phyloP scores from a whole-genome alignment of 306 rosid genomes.

The Benincasa hispida region DNA sequence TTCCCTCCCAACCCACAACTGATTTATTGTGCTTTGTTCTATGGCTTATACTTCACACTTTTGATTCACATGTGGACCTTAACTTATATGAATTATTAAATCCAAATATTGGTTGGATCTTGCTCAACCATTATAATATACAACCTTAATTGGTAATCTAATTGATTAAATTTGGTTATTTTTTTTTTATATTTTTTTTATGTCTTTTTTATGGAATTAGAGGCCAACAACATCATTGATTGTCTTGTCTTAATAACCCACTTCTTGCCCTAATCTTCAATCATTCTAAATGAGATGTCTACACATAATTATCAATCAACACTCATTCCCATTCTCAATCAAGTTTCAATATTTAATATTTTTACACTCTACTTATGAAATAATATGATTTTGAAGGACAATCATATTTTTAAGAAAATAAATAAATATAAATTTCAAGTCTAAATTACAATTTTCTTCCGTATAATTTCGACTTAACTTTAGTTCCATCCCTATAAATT shows the following conservation, averaged over 20 bases:
- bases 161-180: background rate
- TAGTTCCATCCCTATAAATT: background rate
- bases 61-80: slow-evolving; percentile 7
- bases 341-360: background rate
- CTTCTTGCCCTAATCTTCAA: background rate
- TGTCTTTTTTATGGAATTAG: background rate
- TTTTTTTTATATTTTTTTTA: background rate
- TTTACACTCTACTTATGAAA: background rate
- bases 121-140: slow-evolving; percentile 1
- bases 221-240: background rate
- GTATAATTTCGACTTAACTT: background rate
- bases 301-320: background rate
- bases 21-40: background rate
- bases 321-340: background rate
- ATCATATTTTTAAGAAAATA: background rate
- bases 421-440: background rate
- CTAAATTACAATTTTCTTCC: background rate
- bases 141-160: background rate
- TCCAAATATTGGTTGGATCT: slow-evolving; percentile 3
- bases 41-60: slow-evolving; percentile 6
- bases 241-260: background rate
- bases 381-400: background rate
- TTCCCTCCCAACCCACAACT: background rate
- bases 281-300: background rate
- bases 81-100: background rate